Conservation (phyloP, 2,329 filamentous ascomycete genomes). For the Mycosphaerelloides madeirae region DNA sequence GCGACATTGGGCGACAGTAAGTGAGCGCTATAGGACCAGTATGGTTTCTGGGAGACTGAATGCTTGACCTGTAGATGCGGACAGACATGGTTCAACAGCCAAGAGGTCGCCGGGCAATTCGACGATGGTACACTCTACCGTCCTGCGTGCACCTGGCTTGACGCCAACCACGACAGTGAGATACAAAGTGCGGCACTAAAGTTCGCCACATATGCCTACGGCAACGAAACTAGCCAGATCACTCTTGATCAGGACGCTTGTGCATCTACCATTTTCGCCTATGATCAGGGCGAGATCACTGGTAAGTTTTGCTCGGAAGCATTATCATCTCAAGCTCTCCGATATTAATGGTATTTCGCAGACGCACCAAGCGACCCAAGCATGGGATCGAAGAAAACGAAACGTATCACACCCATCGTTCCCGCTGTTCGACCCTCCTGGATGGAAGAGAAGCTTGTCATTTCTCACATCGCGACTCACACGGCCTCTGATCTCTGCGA, state of each 20-base stretch:
- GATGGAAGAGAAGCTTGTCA: constrained; percentile 1
- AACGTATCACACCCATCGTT: not conserved
- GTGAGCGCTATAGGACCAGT: not conserved
- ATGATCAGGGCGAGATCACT: not conserved
- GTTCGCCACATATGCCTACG: no score
- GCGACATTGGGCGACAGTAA: not conserved
- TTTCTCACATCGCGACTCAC: not conserved
- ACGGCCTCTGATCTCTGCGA: not conserved
- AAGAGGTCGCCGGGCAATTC: no score
- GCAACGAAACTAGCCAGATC: no score
- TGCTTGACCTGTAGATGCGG: not conserved
- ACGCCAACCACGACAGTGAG: not conserved
- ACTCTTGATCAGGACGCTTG: no score
- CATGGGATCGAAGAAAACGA: not conserved
- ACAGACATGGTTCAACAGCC: no score
- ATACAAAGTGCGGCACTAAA: not conserved
- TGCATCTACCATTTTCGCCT: not conserved
- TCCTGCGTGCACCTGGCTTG: not conserved
- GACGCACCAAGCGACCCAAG: no score
- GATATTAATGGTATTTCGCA: no score
- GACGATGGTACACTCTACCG: no score
- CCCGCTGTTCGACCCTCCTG: not conserved
- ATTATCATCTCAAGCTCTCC: not conserved
- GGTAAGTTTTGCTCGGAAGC: not conserved
- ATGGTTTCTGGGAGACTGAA: not conserved